A percentile compares a stretch with the other conserved stretches of the same genome.
phyloP scores from a whole-genome alignment of 2,329 filamentous ascomycete genomes.

The Cladophialophora chaetospira region DNA sequence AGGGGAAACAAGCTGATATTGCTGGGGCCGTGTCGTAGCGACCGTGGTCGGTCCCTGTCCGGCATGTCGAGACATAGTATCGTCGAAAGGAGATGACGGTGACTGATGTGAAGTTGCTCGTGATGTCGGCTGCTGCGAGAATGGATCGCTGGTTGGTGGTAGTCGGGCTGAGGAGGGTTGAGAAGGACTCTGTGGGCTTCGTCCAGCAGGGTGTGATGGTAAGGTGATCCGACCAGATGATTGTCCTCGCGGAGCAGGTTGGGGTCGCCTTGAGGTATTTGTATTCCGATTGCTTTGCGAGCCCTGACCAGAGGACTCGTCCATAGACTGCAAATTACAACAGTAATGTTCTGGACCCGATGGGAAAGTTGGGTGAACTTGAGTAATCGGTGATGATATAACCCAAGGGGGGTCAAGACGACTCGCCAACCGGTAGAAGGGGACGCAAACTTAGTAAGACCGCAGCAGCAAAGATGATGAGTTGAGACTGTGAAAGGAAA shows the following conservation, averaged over 20 bases:
- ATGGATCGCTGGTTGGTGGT: neutral
- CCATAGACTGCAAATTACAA: constrained; percentile 19
- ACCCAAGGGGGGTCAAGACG: constrained; percentile 16
- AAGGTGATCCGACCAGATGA: constrained; percentile 6
- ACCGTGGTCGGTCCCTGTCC: constrained; percentile 14
- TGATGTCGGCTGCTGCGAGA: constrained; percentile 9
- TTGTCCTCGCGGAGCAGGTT: constrained; percentile 12
- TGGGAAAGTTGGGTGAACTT: constrained; percentile 9
- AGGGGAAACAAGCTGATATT: constrained; percentile 33
- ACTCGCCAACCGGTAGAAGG: constrained; percentile 14
- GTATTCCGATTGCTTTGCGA: constrained; percentile 7
- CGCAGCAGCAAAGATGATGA: constrained; percentile 22
- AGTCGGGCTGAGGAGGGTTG: neutral
- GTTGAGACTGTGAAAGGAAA: constrained; percentile 14
- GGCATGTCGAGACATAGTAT: constrained; percentile 23
- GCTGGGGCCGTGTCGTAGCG: constrained; percentile 17
- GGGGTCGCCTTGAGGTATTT: constrained; percentile 14
- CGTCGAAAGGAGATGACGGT: constrained; percentile 5
- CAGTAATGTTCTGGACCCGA: neutral
- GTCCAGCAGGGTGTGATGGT: constrained; percentile 14
- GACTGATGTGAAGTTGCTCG: constrained; percentile 5
- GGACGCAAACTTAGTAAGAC: constrained; percentile 28
- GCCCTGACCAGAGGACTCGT: constrained; percentile 16
- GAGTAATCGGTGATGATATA: constrained; percentile 31
- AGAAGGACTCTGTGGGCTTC: constrained; percentile 14